Base-by-base conservation (phyloP, 441 rosid species). In the Raphanus hybrid region DNA sequence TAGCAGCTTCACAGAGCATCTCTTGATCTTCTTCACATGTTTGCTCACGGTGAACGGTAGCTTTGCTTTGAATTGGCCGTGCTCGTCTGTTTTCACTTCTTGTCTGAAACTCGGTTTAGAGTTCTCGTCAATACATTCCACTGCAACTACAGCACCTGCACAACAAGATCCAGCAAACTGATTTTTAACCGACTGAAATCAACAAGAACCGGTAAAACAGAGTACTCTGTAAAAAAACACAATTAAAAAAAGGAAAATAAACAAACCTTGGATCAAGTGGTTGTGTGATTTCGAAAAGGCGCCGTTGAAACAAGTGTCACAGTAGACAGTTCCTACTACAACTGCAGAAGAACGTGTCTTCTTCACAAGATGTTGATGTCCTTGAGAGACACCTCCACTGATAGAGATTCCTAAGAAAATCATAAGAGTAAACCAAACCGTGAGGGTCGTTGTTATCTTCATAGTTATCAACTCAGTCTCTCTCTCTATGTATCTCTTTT, bases 281-380 rank as follows among this genome's bases (percentile, higher is more conserved):
- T 83, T 78, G 39, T 39, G 59, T 76, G 80, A 26, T 84, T 78
- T 87, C 0, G 93, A 83, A 86, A 85, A 84, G 72, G 75, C 87
- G 27, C 83, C 64, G n/a, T 80, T 89, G 82, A 87, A 89, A 82
- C 99, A 92, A 11, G 95, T 90, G 82, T 92, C 97, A 41, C 97
- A 94, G 84, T 81, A 92, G 32, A 94, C 99, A 67, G 94, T 84
- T 32, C 99, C 97, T 8, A 88, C 92, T 23, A 87, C 90, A 68
- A 88, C 86, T 0, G 96, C 91, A 69, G 92, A 81, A 34, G 90
- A 82, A 78, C 61, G 89, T 50, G 80, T 84, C 84, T 69, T 80
- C 79, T 75, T 79, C 73, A 6, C 3, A 8, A 14, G 10, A 64
- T 79, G 79, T 70, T 79, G 72, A 0, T 75, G 82, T 75, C 70